Evolutionary conservation across 1,139 yeast genomes (phyloP), one percentile per base, ranked within the genome.

Genomic region (Martiniozyma asiatica): DNA sequence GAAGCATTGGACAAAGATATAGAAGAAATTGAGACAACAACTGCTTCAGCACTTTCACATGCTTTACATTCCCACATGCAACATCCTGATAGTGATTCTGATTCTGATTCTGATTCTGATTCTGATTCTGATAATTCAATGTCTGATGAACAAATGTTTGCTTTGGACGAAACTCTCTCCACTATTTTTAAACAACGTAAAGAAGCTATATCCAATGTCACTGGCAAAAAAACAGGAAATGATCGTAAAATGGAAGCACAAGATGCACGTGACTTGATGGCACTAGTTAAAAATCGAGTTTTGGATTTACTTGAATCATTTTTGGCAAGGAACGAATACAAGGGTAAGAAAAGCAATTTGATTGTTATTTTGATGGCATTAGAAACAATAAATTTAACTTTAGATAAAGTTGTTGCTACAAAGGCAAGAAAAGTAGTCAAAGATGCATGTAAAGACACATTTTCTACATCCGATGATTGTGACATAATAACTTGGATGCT

Each of bases 61-160:
- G 94, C 94, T 0, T 8, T 17, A 6, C 7, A 69, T 62, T 55
- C 26, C 27, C 64, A 57, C 6, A 68, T 62, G 53, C 30, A 36
- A 6, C 39, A 31, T 7, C 36, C 37, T 9, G 55, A 50, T 7
- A 39, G 34, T 12, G 41, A 32, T 7, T 39, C 30, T n/a, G 39
- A 36, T 9, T 35, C 32, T 6, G 42, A 36, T 15, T 57, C 51
- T 8, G 61, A 55, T 3, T n/a, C n/a, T n/a, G n/a, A n/a, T n/a
- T 53, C 45, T n/a, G 58, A 53, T 6, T 64, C 67, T 2, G 68
- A 61, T 6, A 93, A 81, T 39, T 72, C 85, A 3, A 80, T 84
- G 93, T 92, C 89, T 43, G 99, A 89, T 51, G 97, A 87, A 43
- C 87, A 85, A 52, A 89, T 89, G 99, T 73, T 87, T 75, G 94